Evolutionary conservation across 2,329 filamentous ascomycete species (phyloP).

Genomic region (Akanthomyces muscarius): DNA sequence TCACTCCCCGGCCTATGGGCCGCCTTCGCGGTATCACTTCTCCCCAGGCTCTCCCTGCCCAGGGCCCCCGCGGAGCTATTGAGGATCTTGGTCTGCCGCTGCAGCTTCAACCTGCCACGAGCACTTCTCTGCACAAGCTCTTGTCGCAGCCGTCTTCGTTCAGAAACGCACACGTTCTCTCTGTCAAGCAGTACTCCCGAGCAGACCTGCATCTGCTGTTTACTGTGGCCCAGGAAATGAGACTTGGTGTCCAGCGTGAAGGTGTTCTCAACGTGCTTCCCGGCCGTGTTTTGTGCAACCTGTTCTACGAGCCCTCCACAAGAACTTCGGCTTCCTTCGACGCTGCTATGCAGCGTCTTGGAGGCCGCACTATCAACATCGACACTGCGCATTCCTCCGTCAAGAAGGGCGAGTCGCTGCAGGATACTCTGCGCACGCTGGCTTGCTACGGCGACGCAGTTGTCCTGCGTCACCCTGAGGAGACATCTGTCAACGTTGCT

Average conservation of each 20-base stretch:
- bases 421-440: constrained; percentile 89
- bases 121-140: constrained; percentile 65
- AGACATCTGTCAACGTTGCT: constrained; percentile 74
- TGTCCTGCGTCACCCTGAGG: constrained; percentile 89
- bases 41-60: constrained; percentile 23
- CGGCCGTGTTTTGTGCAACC: constrained; percentile 79
- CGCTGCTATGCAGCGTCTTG: constrained; percentile 95
- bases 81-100: constrained; percentile 46
- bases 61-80: constrained; percentile 24
- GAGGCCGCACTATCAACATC: constrained; percentile 79
- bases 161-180: constrained; percentile 85
- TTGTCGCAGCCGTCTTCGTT: constrained; percentile 74
- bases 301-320: constrained; percentile 98
- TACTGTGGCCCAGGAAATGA: constrained; percentile 97
- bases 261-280: constrained; percentile 84
- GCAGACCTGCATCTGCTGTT: constrained; percentile 89
- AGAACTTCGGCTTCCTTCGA: constrained; percentile 95
- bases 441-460: constrained; percentile 93
- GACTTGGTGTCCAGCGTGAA: constrained; percentile 86
- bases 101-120: constrained; percentile 47
- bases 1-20: constrained; percentile 29
- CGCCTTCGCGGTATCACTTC: constrained; percentile 30
- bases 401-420: constrained; percentile 88
- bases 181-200: constrained; percentile 84
- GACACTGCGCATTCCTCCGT: constrained; percentile 82